Evolutionary conservation across 2,329 filamentous ascomycete species (phyloP).

Genomic region (Cytospora piceae): DNA sequence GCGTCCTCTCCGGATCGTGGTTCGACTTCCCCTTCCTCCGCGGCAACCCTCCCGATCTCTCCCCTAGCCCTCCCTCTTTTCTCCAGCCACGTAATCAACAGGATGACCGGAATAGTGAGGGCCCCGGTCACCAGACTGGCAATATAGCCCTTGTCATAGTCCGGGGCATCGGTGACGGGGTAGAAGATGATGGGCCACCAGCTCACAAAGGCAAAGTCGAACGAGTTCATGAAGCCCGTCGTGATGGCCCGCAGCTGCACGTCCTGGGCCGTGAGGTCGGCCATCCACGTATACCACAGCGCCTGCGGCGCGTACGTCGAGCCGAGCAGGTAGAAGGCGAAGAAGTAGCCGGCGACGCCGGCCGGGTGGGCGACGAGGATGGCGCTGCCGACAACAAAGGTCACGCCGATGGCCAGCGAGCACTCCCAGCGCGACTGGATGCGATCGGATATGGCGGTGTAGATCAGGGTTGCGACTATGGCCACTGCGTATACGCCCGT

Average conservation of each 20-base stretch:
- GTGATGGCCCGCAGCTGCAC: slow-evolving; percentile 48
- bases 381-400: slow-evolving; percentile 46
- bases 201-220: slow-evolving; percentile 47
- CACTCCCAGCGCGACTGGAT: slow-evolving; percentile 49
- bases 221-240: slow-evolving; percentile 49
- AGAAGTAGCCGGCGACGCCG: slow-evolving; percentile 44
- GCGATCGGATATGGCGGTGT: slow-evolving; percentile 47
- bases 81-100: slow-evolving; percentile 44
- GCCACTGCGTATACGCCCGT: slow-evolving; percentile 47
- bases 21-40: slow-evolving; percentile 11
- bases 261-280: slow-evolving; percentile 45
- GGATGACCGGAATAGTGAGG: slow-evolving; percentile 42
- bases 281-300: slow-evolving; percentile 53
- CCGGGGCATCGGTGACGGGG: slow-evolving; percentile 45
- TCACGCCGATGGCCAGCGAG: slow-evolving; percentile 46
- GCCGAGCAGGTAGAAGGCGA: slow-evolving; percentile 49
- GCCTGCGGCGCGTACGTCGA: slow-evolving; percentile 51
- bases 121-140: slow-evolving; percentile 45
- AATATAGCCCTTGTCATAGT: slow-evolving; percentile 45
- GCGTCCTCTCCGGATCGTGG: slow-evolving; percentile 3
- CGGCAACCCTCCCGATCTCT: slow-evolving; percentile 34
- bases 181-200: slow-evolving; percentile 47
- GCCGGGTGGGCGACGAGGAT: slow-evolving; percentile 42
- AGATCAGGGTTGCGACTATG: slow-evolving; percentile 46
- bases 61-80: slow-evolving; percentile 36